Percentiles rank a stretch among this genome's conserved stretches.
phyloP scores from a whole-genome alignment of 2,329 filamentous ascomycete species.

The Aspergillus sp. region DNA sequence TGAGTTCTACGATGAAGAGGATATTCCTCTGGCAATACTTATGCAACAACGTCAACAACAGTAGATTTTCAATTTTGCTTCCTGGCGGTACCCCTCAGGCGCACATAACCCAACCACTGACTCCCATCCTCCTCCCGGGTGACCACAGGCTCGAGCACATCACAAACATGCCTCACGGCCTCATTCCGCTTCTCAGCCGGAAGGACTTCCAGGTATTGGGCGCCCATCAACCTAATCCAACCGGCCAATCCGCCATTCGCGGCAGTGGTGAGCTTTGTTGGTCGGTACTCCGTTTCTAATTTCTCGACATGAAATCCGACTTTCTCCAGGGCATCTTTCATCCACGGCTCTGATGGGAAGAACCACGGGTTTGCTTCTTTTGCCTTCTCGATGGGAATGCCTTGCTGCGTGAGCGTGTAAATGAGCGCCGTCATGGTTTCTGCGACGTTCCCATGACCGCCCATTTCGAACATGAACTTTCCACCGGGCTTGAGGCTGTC shows the following conservation, averaged over 20 bases:
- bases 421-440: constrained; percentile 55
- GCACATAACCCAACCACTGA: constrained; percentile 41
- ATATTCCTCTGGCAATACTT: constrained; percentile 50
- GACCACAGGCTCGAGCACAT: constrained; percentile 49
- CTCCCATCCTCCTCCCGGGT: constrained; percentile 50
- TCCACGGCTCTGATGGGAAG: constrained; percentile 59
- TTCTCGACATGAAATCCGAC: constrained; percentile 43
- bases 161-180: constrained; percentile 47
- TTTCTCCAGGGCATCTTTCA: constrained; percentile 30
- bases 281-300: constrained; percentile 57
- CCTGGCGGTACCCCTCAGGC: constrained; percentile 36
- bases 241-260: constrained; percentile 51
- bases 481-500: constrained; percentile 49
- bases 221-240: constrained; percentile 59
- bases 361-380: constrained; percentile 57
- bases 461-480: constrained; percentile 61
- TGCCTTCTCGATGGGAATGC: constrained; percentile 45
- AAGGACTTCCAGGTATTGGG: constrained; percentile 49
- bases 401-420: constrained; percentile 43
- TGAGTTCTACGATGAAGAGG: constrained; percentile 57
- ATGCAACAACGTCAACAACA: constrained; percentile 32
- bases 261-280: constrained; percentile 44
- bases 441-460: constrained; percentile 59
- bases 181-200: constrained; percentile 42
- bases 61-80: constrained; percentile 11